phyloP scores from a whole-genome alignment of 495 filamentous ascomycete genomes.

The Xylaria scruposa region DNA sequence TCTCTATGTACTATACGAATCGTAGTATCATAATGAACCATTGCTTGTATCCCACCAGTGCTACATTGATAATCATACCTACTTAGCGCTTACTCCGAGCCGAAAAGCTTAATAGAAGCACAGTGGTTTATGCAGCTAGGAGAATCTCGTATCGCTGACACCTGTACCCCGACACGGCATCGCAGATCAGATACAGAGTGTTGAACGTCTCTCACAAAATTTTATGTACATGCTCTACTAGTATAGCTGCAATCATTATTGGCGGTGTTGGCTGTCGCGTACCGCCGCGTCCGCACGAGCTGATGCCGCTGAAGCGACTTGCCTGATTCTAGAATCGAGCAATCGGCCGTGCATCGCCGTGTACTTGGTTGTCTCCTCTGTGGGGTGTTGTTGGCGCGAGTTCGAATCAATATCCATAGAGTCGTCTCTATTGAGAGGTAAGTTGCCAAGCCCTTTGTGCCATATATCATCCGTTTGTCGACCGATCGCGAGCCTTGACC shows the following conservation, averaged over 20 bases:
- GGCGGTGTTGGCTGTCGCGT: slow-evolving; percentile 33
- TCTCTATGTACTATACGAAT: too few species aligned
- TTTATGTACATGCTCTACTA: slow-evolving; percentile 19
- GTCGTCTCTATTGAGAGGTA: slow-evolving; percentile 31
- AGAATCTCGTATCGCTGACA: not conserved
- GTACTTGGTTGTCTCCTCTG: slow-evolving; percentile 31
- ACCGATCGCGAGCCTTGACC: slow-evolving; percentile 37
- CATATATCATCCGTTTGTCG: slow-evolving; percentile 39
- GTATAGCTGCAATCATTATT: slow-evolving; percentile 27
- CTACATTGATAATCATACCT: not conserved
- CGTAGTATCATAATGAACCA: not conserved
- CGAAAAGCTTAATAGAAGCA: not conserved
- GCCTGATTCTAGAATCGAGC: slow-evolving; percentile 37
- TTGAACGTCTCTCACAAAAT: not conserved
- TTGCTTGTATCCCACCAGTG: not conserved
- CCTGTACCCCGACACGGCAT: not conserved
- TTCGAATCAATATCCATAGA: slow-evolving; percentile 38
- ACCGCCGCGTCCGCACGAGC: slow-evolving; percentile 41
- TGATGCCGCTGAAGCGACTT: slow-evolving; percentile 41
- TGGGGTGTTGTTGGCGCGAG: slow-evolving; percentile 33
- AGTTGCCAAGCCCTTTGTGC: slow-evolving; percentile 36
- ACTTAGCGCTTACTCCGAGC: not conserved
- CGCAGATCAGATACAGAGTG: not conserved
- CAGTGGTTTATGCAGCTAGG: not conserved
- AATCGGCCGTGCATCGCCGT: slow-evolving; percentile 8